phyloP scores from a whole-genome alignment of 768 basidiomycete genomes.

The Leucocoprinus sp. region DNA sequence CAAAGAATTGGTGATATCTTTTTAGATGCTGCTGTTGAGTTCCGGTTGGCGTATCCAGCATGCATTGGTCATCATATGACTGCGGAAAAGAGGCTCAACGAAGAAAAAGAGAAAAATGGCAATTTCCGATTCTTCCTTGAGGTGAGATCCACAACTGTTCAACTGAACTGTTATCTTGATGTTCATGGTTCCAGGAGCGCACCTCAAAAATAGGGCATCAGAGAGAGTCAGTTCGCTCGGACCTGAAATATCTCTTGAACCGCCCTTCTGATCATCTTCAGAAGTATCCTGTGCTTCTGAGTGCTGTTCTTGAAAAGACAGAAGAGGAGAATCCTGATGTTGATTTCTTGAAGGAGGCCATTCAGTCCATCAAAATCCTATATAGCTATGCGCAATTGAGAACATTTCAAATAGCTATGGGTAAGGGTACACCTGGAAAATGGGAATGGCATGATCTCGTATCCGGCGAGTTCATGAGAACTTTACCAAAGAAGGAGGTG shows the following conservation, averaged over 20 bases:
- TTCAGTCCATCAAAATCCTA: slow-evolving; percentile 72
- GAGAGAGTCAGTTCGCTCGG: slow-evolving; percentile 37
- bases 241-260: slow-evolving; percentile 68
- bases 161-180: neutral
- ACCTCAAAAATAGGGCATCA: slow-evolving; percentile 29
- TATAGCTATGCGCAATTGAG: slow-evolving; percentile 74
- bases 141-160: slow-evolving; percentile 34
- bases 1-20: slow-evolving; percentile 85
- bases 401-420: slow-evolving; percentile 88
- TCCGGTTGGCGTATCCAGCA: slow-evolving; percentile 76
- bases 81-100: slow-evolving; percentile 81
- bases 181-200: slow-evolving; percentile 28
- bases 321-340: slow-evolving; percentile 73
- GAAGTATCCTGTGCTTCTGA: slow-evolving; percentile 78
- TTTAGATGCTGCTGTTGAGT: slow-evolving; percentile 79
- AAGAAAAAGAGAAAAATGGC: slow-evolving; percentile 75
- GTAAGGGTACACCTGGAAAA: slow-evolving; percentile 68
- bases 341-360: slow-evolving; percentile 74
- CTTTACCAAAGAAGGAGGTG: slow-evolving; percentile 62
- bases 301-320: slow-evolving; percentile 82
- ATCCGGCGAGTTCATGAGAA: slow-evolving; percentile 47
- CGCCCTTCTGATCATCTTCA: slow-evolving; percentile 80
- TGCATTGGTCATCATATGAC: slow-evolving; percentile 81
- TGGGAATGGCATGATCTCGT: slow-evolving; percentile 90
- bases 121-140: slow-evolving; percentile 82